Base-by-base conservation (phyloP, 2,329 filamentous ascomycete genomes). In the Aspergillus latus region DNA sequence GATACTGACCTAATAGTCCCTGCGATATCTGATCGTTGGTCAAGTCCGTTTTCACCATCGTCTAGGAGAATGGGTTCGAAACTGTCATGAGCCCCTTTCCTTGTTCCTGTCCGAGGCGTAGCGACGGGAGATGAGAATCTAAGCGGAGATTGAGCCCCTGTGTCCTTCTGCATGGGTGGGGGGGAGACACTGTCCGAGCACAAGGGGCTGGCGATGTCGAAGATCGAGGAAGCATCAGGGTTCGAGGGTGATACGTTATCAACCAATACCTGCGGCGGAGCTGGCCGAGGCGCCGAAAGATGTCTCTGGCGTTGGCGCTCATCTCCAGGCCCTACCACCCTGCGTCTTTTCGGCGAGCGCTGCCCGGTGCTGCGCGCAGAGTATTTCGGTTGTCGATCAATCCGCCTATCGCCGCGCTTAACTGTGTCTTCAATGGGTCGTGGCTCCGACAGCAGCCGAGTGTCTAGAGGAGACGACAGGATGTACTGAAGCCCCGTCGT, bases 201-300 rank as follows among this genome's bases (percentile, higher is more conserved):
- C 32, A 76, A 75, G 13, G 78, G 75, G 26, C 76, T 79, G 30
- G 64, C 68, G 5, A 74, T 58, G 56, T 77, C 69, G 43, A 69
- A 72, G 3, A 71, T 55, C 29, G 62, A 63, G 5, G 45, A 21
- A 47, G 28, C 54, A 8, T 49, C 54, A 9, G 48, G 34, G 15
- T 42, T 44, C 51, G 62, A 49, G 15, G 60, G 57, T n/a, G 58
- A 56, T 28, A 52, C 37, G 37, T 65, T 67, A 39, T 65, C 58
- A 39, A 72, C 68, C 1, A 72, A 54, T 32, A 72, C 66, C 45
- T 62, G 61, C 49, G 69, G 56, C 15, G 54, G 63, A n/a, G 54
- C 32, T 32, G 49, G 49, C 49, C 53, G 56, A 21, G 55, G 62
- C 11, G 52, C 30, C 32, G 48, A 48, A 49, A 52, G 37, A 11